Evolutionary conservation across 2,329 filamentous ascomycete species (phyloP).

Genomic region (Fusarium guadeloupense): DNA sequence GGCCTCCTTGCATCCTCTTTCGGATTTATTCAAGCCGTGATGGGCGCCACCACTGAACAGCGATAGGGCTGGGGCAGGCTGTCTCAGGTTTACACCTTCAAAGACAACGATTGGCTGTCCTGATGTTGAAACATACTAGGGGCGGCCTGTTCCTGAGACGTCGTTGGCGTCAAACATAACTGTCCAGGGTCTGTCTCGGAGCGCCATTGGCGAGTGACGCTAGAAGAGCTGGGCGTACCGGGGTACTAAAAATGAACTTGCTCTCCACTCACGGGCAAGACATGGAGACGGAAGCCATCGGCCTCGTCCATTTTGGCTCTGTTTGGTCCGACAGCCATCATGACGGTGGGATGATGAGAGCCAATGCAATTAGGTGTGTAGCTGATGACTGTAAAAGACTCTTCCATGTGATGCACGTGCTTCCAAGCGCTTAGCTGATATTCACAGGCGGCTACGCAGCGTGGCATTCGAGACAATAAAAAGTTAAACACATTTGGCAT

Average conservation of each 20-base stretch:
- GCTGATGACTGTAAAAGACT: neutral
- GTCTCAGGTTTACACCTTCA: constrained; percentile 31
- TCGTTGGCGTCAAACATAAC: constrained; percentile 18
- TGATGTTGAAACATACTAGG: constrained; percentile 43
- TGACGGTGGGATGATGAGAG: neutral
- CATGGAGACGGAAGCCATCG: neutral
- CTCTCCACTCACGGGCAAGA: neutral
- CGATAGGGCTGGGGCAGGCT: constrained; percentile 16
- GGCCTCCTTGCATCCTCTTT: constrained; percentile 10
- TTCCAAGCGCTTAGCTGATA: constrained; percentile 6
- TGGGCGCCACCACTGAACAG: neutral
- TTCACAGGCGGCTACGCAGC: neutral
- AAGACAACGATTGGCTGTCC: constrained; percentile 35
- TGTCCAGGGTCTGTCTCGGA: constrained; percentile 1
- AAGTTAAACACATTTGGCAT: neutral
- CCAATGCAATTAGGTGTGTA: neutral
- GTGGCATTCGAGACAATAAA: neutral
- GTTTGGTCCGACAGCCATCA: constrained; percentile 1
- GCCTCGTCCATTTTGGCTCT: neutral
- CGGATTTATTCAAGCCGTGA: neutral
- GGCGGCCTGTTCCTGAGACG: constrained; percentile 31
- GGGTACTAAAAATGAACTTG: constrained; percentile 38
- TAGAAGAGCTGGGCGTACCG: neutral
- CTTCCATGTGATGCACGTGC: constrained; percentile 1
- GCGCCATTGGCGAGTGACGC: constrained; percentile 22